These are phyloP conservation scores for Yamadazyma akitaensis DNA, from an alignment of 805 yeast species.

Conservation along the genomic window DNA sequence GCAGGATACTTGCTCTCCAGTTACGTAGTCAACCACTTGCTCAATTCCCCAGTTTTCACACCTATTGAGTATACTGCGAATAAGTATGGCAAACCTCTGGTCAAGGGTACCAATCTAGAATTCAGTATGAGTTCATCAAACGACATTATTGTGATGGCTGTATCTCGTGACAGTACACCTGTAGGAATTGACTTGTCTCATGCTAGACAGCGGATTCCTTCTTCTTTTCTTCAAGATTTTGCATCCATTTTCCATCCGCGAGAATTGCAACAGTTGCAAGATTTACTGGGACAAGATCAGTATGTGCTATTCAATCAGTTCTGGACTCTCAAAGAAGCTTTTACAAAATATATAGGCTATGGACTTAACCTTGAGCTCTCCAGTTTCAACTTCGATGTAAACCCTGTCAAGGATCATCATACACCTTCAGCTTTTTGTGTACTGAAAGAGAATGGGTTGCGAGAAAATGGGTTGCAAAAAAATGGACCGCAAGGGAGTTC, in stretches of 20 bases:
- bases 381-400: constrained; percentile 15
- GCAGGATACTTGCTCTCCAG: background rate
- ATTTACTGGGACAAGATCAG: constrained; percentile 15
- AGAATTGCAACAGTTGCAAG: constrained; percentile 33
- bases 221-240: constrained; percentile 36
- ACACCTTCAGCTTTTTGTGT: background rate
- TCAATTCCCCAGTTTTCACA: background rate
- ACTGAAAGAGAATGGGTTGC: background rate
- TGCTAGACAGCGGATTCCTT: constrained; percentile 21
- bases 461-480: background rate
- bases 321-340: constrained; percentile 83
- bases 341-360: constrained; percentile 61
- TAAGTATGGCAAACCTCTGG: constrained; percentile 56
- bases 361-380: constrained; percentile 41
- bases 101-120: constrained; percentile 24
- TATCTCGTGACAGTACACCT: constrained; percentile 14
- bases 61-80: constrained; percentile 28
- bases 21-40: background rate
- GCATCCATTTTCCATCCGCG: constrained; percentile 36
- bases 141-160: constrained; percentile 44
- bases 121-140: constrained; percentile 65
- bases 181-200: constrained; percentile 41
- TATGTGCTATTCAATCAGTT: constrained; percentile 47
- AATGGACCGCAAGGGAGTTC: background rate
- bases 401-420: background rate